Evolutionary conservation across 2,329 filamentous ascomycete genomes (phyloP), one percentile per base, ranked within the genome.

Genomic region (Colletotrichum viniferum): DNA sequence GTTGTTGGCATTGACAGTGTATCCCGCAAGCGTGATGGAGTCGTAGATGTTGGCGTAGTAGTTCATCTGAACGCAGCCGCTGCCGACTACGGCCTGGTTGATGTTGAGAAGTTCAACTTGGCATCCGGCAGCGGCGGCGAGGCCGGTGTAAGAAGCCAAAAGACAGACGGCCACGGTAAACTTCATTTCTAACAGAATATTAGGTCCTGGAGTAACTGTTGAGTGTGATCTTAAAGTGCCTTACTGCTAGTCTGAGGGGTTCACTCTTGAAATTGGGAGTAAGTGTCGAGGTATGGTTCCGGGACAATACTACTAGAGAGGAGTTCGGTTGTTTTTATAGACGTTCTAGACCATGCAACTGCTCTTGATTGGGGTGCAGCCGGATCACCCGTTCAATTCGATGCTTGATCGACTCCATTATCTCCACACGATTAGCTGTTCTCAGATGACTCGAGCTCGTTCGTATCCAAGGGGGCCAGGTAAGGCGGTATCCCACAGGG

Each of bases 91-190:
- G 16, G 24, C 55, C 21, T 56, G 4, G 14, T 63, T 58, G 38
- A 64, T 10, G 58, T 73, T 69, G 4, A 73, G 38, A 5, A 73
- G 21, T 30, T 73, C 64, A 2, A 64, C 65, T 24, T 34, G 38
- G 13, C 32, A 73, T 1, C 71, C 71, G 34, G 14, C 28, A 26
- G 56, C 64, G 28, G 64, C 18, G 5, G 58, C 56, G 0, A 69
- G 24, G 38, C 64, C 65, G 32, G 28, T 24, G 18, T 63, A 34
- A 7, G 58, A 56, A 4, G 16, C 18, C 24, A 69, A 13, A n/a
- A 48, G 21, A 7, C 58, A 73, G 18, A 32, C 4, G 5, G 56
- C n/a, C 2, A 18, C 24, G 21, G 56, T 56, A 43, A 69, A 32
- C 43, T 69, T 73, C 64, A 73, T 73, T 4, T 34, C 60, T 62